Evolutionary conservation across 2,329 filamentous ascomycete species (phyloP), one percentile per base, ranked within the genome.

Genomic region (Microcyclosporella mali): DNA sequence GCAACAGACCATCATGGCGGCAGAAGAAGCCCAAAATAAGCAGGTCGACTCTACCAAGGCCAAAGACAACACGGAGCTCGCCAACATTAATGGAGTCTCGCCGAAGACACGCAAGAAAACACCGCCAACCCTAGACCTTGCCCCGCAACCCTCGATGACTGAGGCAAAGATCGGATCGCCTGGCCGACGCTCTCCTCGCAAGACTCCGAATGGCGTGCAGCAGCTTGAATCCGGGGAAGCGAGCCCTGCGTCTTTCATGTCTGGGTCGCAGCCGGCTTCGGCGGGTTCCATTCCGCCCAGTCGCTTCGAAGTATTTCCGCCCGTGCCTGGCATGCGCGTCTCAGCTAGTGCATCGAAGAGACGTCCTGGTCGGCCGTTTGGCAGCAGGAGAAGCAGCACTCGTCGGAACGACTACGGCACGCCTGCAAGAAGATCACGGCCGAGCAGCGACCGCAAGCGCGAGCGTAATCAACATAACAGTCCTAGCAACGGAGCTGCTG

Each of bases 271-370:
- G 29, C 46, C 55, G 49, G 42, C 50, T 37, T 54, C 60, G 6
- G 59, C 65, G 19, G 56, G 51, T 17, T 64, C 69, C 36, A 84
- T 92, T 18, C 84, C 85, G 2, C 70, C 80, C 0, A 79, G 72
- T 1, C 78, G 86, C 27, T 94, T 88, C 62, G 83, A 88, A 55
- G 79, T 92, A 31, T 90, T 85, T 56, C 87, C 87, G 7, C 78
- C 83, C 0, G 66, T 84, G 7, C 76, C 76, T 15, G 75, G 75
- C 27, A 64, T 66, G 48, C 21, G 21, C 21, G 21, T 25, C 6
- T 25, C 21, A 4, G 40, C 45, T 11, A 59, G 66, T n/a, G 42
- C 46, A 14, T 38, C 55, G 18, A 64, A 60, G 42, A 56, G 61
- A 30, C 55, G 58, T 14, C 53, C 62, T 10, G 60, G 59, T 16